These are phyloP conservation scores for Sporisorium sorghi DNA, from an alignment of 1,284 basidiomycete species.

Conservation along the genomic window DNA sequence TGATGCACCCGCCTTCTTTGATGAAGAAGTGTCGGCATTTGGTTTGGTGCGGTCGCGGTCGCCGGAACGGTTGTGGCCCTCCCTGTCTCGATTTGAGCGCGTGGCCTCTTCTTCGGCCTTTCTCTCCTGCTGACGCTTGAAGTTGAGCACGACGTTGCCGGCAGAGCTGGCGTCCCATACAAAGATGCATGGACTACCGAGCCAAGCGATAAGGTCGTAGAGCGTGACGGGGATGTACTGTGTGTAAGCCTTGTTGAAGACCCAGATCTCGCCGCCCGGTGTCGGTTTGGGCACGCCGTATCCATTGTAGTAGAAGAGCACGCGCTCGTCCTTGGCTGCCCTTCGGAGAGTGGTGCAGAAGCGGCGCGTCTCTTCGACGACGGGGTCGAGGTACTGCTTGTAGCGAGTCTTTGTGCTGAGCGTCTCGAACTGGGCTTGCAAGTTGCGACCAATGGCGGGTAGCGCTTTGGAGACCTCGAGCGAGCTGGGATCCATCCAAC, in stretches of 20 bases:
- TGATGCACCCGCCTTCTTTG: conserved; percentile 23
- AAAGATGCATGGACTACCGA: conserved; percentile 88
- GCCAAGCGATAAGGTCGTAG: conserved; percentile 89
- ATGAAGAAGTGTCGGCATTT: conserved; percentile 13
- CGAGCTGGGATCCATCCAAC: conserved; percentile 95
- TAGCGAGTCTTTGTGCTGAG: conserved; percentile 78
- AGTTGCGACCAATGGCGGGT: conserved; percentile 83
- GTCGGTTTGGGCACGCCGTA: conserved; percentile 98
- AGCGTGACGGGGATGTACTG: conserved; percentile 98
- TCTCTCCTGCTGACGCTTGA: conserved; percentile 85
- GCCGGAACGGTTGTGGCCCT: conserved; percentile 22
- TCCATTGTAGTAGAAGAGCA: conserved; percentile 97
- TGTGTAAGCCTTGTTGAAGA: conserved; percentile 96
- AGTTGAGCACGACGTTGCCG: conserved; percentile 90
- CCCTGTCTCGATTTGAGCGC: conserved; percentile 69
- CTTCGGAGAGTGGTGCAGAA: conserved; percentile 87
- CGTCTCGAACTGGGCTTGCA: conserved; percentile 95
- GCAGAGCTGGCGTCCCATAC: conserved; percentile 99
- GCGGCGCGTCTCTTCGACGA: conserved; percentile 91
- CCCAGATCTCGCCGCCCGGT: conserved; percentile 95
- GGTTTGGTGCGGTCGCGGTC: conserved; percentile 30
- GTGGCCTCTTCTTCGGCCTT: conserved; percentile 80
- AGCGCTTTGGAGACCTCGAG: conserved; percentile 74
- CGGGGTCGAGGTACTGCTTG: conserved; percentile 84
- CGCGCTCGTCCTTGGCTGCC: conserved; percentile 90